phyloP scores from a whole-genome alignment of 2,329 filamentous ascomycete genomes.

The Ceratocystis cacaofunesta region DNA sequence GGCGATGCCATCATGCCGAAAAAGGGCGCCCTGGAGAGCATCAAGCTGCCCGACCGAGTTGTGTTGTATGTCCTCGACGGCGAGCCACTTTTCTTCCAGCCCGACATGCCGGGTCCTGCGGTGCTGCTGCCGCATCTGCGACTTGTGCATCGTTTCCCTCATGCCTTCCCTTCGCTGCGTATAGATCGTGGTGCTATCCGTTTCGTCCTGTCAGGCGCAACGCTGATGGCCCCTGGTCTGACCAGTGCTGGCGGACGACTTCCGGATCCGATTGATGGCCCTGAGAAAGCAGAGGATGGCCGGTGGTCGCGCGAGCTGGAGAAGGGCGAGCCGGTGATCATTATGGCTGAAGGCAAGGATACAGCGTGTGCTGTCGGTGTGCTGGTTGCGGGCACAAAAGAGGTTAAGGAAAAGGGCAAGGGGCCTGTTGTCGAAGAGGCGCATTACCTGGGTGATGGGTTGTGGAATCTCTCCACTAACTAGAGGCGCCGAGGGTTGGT shows the following conservation, averaged over 20 bases:
- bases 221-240: conserved; percentile 89
- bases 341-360: conserved; percentile 86
- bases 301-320: conserved; percentile 52
- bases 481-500: conserved; percentile 20
- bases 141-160: conserved; percentile 79
- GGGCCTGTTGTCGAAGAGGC: conserved; percentile 86
- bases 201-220: conserved; percentile 85
- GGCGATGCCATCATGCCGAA: conserved; percentile 94
- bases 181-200: conserved; percentile 94
- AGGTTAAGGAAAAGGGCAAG: conserved; percentile 90
- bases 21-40: conserved; percentile 74
- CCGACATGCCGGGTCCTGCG: conserved; percentile 44
- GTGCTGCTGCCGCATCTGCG: conserved; percentile 68
- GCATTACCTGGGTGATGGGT: conserved; percentile 84
- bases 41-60: conserved; percentile 85
- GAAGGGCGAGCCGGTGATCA: conserved; percentile 70
- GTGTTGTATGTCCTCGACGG: conserved; percentile 72
- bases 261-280: conserved; percentile 39
- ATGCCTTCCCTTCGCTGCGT: conserved; percentile 66
- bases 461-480: conserved; percentile 60
- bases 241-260: conserved; percentile 71
- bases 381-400: conserved; percentile 69
- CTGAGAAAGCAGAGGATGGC: conserved; percentile 34
- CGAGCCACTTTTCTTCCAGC: conserved; percentile 81
- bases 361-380: conserved; percentile 79